Evolutionary conservation across 2,329 filamentous ascomycete species (phyloP), one percentile per base, ranked within the genome.

Genomic region (Claviceps pazoutovae): DNA sequence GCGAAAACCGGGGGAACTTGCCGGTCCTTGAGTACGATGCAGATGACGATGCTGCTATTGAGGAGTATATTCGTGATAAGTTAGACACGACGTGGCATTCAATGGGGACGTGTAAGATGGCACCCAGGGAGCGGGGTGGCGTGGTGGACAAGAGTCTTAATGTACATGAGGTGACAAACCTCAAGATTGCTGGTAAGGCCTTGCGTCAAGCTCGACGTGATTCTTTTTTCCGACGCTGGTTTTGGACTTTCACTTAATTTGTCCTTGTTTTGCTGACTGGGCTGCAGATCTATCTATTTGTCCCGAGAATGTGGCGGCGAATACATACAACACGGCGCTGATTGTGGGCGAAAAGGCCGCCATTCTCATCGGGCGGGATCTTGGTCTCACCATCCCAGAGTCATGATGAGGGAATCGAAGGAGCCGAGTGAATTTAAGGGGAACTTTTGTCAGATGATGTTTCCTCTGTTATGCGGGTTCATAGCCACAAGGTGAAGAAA

Each of bases 41-140:
- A 2, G 73, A 75, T 17, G 76, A 76, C 43, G 69, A 77, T 52
- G 64, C 66, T 23, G 68, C 68, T 0, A 71, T 80, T 38, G 70
- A 74, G 56, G 57, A 71, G 11, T 70, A 58, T 55, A 39, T 73
- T 17, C 64, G 71, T 0, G 57, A 64, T 36, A 66, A 66, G 7
- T 55, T 72, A 3, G 58, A 54, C 1, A 71, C 70, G 3, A 66
- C 68, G 0, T 74, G 70, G 70, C 75, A 79, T 59, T 68, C 72
- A 0, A 62, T 67, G 2, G 73, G 76, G 13, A 77, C 72, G n/a
- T 69, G 70, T 45, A 68, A 71, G 7, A 77, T 77, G 74, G 62
- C 72, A 50, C 72, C 72, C 2, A 58, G 62, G 23, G 67, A 68
- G 41, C 59, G 65, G 5, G 72, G 71, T 4, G 73, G 72, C 37